These are phyloP conservation scores for Exophiala mesophila DNA, from an alignment of 2,329 filamentous ascomycete species.

Conservation along the genomic window DNA sequence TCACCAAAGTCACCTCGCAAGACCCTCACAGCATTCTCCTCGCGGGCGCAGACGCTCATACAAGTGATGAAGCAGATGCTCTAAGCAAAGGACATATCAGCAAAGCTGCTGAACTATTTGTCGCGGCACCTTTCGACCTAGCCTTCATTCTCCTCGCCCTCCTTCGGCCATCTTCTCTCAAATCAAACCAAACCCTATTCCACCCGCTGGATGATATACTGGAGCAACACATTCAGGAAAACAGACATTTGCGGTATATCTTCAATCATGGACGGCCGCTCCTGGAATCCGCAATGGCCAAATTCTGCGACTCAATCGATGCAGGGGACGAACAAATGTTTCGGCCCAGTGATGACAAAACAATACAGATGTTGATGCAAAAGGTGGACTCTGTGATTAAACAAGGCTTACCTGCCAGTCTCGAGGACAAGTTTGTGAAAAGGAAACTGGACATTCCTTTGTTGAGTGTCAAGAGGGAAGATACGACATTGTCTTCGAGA, in stretches of 20 bases:
- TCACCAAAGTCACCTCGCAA: conserved; percentile 52
- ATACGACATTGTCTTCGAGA: conserved; percentile 34
- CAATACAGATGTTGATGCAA: conserved; percentile 58
- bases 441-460: conserved; percentile 73
- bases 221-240: conserved; percentile 40
- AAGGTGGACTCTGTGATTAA: conserved; percentile 69
- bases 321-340: conserved; percentile 83
- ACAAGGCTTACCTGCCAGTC: conserved; percentile 64
- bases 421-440: conserved; percentile 81
- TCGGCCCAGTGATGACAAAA: conserved; percentile 67
- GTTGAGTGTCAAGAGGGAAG: conserved; percentile 59
- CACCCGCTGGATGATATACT: conserved; percentile 48
- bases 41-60: conserved; percentile 26
- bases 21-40: conserved; percentile 54
- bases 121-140: conserved; percentile 79
- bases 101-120: conserved; percentile 66
- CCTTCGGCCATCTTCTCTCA: conserved; percentile 48
- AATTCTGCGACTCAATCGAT: conserved; percentile 75
- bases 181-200: conserved; percentile 41
- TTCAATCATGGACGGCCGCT: conserved; percentile 37
- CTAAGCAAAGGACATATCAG: conserved; percentile 50
- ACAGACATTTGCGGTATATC: conserved; percentile 38
- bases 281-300: conserved; percentile 62
- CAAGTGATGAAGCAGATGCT: conserved; percentile 8
- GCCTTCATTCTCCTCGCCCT: conserved; percentile 77